Conservation (phyloP, 495 filamentous ascomycete species). For the Talaromyces wortmannii region DNA sequence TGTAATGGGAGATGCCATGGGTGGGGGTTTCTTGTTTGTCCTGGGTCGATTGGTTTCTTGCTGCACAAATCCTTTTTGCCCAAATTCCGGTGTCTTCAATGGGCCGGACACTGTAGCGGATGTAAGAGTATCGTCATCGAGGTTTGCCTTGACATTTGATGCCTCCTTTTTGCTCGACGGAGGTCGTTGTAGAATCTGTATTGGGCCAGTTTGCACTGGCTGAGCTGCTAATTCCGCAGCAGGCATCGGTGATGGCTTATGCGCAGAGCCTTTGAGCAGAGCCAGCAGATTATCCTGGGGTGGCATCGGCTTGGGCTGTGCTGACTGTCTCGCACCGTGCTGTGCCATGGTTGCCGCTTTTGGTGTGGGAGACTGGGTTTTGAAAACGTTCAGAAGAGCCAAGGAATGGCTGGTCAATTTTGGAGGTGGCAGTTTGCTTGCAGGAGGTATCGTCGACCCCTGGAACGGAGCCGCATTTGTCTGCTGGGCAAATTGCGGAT, state of each 20-base stretch:
- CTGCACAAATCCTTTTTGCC: constrained; percentile 10
- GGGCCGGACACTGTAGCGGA: constrained; percentile 48
- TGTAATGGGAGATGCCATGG: constrained; percentile 28
- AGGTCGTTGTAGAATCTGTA: constrained; percentile 32
- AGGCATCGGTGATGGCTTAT: constrained; percentile 14
- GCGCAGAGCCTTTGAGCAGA: constrained; percentile 24
- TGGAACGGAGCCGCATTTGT: constrained; percentile 28
- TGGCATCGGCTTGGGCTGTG: constrained; percentile 22
- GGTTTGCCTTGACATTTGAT: constrained; percentile 7
- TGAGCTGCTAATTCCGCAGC: constrained; percentile 26
- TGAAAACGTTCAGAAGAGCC: constrained; percentile 60
- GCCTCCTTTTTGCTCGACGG: constrained; percentile 9
- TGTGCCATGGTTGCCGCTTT: constrained; percentile 21
- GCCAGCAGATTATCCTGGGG: constrained; percentile 33
- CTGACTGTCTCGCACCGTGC: constrained; percentile 9
- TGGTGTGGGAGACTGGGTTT: constrained; percentile 28
- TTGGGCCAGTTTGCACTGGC: constrained; percentile 16
- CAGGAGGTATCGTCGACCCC: constrained; percentile 43
- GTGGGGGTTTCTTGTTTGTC: not conserved
- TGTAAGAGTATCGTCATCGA: constrained; percentile 11
- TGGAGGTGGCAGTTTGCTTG: constrained; percentile 51
- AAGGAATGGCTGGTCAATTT: constrained; percentile 59
- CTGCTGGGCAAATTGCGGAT: constrained; percentile 41
- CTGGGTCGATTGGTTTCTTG: not conserved
- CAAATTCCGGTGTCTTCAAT: constrained; percentile 42